Base-by-base conservation (phyloP, 2,329 filamentous ascomycete species). In the Didymellaceae sp. region DNA sequence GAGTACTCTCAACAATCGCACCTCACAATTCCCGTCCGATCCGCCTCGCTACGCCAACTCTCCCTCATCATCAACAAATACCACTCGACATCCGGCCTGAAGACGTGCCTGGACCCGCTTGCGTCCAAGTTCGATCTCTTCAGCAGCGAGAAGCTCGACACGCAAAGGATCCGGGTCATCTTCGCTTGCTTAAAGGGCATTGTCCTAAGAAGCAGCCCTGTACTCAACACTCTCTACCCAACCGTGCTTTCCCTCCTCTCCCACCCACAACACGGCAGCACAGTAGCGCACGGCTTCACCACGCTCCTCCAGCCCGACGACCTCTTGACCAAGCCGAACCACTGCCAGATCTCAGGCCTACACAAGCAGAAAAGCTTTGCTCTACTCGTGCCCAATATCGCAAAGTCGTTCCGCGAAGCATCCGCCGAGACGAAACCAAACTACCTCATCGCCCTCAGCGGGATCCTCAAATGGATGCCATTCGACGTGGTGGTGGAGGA, bases 331-430 rank as follows among this genome's bases (percentile, higher is more conserved):
- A 79, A 82, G 52, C 72, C 78, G 28, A 88, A 88, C 59, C 80
- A 84, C 54, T 86, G 84, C 53, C 78, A 79, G 14, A 80, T 88
- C 28, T 82, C 85, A 3, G 76, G 84, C 3, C 75, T 88, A 2
- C 80, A 83, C 57, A 86, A 85, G 62, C 86, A 88, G 61, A 84
- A 82, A 54, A 78, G 82, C 31, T 88, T 88, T 71, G 79, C 78
- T 22, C 80, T 83, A 13, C 75, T 85, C 4, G 75, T 84, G 2
- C 84, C 85, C 0, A 69, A 78, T 22, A 81, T 87, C 40, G 79
- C 82, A 4, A 69, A 76, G 20, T 74, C 76, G 3, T 83, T 86
- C 63, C 78, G 77, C 48, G 69, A 70, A 14, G 75, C 78, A 6
- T 68, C 72, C 22, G 50, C 62, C 47, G 58, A 71, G 10, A 70